Conservation (phyloP, 345 rosid genomes). For the Moricandia moricandioides region DNA sequence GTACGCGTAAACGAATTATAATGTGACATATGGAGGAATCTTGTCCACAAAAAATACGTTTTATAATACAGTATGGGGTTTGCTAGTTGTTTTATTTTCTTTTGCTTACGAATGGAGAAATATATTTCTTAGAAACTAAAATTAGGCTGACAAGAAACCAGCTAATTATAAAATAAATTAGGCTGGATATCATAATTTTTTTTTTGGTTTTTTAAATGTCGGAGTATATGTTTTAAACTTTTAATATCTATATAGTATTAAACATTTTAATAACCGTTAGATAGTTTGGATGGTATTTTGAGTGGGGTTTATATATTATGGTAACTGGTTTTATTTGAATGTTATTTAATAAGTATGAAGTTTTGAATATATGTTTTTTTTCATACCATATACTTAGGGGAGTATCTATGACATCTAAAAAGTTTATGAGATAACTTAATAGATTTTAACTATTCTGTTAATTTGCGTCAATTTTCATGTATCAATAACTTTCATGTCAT, state of each 20-base stretch:
- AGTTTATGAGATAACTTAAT: background rate
- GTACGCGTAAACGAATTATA: slow-evolving; percentile 23
- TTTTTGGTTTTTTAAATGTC: background rate
- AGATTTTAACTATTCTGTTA: background rate
- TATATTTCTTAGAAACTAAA: slow-evolving; percentile 15
- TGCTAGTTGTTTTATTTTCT: background rate
- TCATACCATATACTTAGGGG: background rate
- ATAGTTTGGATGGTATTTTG: background rate
- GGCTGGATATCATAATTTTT: background rate
- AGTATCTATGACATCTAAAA: background rate
- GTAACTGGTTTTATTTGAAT: background rate
- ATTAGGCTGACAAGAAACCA: slow-evolving; percentile 30
- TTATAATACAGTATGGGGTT: background rate
- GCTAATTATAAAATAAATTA: background rate
- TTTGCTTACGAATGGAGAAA: background rate
- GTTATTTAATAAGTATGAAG: background rate
- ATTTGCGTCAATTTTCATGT: background rate
- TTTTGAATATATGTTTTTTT: background rate
- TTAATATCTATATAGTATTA: background rate
- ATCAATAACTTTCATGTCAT: background rate
- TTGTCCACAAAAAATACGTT: slow-evolving; percentile 34
- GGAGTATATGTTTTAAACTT: background rate
- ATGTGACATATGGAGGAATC: slow-evolving; percentile 35
- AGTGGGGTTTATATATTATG: background rate
- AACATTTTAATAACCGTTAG: background rate